These are phyloP conservation scores for Alternaria ventricosa DNA, from an alignment of 2,329 filamentous ascomycete species.

Conservation along the genomic window DNA sequence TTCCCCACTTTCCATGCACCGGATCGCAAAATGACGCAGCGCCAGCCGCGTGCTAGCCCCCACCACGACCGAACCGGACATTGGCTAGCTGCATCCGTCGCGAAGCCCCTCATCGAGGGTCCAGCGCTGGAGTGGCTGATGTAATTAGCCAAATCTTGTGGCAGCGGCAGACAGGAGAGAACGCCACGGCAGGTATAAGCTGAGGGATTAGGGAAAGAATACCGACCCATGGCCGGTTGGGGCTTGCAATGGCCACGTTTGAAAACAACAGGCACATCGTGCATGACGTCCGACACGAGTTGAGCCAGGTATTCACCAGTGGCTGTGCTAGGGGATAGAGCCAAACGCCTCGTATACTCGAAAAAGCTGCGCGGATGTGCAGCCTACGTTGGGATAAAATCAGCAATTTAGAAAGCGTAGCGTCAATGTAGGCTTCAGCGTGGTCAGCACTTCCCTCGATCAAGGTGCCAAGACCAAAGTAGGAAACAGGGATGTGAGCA, in stretches of 20 bases:
- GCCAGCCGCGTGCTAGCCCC: constrained; percentile 21
- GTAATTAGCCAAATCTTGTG: constrained; percentile 23
- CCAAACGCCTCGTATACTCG: constrained; percentile 6
- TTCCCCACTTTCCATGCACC: constrained; percentile 28
- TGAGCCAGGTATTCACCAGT: constrained; percentile 11
- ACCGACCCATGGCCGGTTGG: constrained; percentile 10
- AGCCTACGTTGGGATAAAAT: background rate
- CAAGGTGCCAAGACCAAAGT: background rate
- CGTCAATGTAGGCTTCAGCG: background rate
- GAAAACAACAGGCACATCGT: background rate
- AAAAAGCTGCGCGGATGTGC: background rate
- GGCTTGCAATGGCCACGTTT: constrained; percentile 1
- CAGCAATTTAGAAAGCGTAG: background rate
- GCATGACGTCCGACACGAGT: constrained; percentile 19
- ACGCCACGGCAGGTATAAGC: constrained; percentile 9
- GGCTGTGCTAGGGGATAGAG: constrained; percentile 16
- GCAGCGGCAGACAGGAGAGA: constrained; percentile 12
- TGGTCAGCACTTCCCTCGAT: background rate
- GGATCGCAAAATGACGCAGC: constrained; percentile 36
- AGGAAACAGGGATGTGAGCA: constrained; percentile 25
- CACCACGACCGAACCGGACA: constrained; percentile 15
- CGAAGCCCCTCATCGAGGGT: constrained; percentile 4
- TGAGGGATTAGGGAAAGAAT: constrained; percentile 1
- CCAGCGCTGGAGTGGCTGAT: constrained; percentile 13
- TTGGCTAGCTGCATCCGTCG: constrained; percentile 13